These are phyloP conservation scores for Endocalyx cinctus DNA, from an alignment of 2,329 filamentous ascomycete species.

Conservation along the genomic window DNA sequence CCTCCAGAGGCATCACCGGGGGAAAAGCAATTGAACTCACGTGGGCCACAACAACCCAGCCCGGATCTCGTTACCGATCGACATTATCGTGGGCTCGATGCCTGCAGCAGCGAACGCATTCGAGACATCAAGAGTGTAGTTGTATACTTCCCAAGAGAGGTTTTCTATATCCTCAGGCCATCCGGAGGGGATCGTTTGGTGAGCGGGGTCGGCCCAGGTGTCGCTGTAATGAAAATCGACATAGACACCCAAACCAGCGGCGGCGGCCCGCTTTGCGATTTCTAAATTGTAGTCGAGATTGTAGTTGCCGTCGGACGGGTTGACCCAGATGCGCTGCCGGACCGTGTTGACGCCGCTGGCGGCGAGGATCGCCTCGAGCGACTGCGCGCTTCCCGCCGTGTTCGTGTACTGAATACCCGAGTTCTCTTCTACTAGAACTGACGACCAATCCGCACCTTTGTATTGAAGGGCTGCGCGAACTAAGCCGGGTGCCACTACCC, in stretches of 20 bases:
- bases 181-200: conserved; percentile 58
- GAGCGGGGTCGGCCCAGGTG: conserved; percentile 64
- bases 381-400: conserved; percentile 43
- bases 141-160: conserved; percentile 59
- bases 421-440: conserved; percentile 57
- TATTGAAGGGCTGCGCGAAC: conserved; percentile 49
- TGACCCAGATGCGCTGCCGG: conserved; percentile 69
- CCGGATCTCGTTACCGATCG: conserved; percentile 71
- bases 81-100: conserved; percentile 57
- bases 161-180: conserved; percentile 59
- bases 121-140: conserved; percentile 61
- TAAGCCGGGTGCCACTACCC: too few relatives aligned
- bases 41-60: conserved; percentile 63
- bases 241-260: conserved; percentile 56
- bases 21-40: too few relatives aligned
- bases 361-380: conserved; percentile 60
- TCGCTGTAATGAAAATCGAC: conserved; percentile 65
- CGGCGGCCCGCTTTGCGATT: conserved; percentile 60
- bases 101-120: conserved; percentile 55
- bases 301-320: conserved; percentile 59
- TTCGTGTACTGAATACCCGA: conserved; percentile 59
- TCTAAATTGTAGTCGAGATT: conserved; percentile 66
- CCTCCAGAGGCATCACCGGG: too few relatives aligned
- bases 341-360: conserved; percentile 63
- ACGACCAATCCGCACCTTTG: conserved; percentile 68